Evolutionary conservation across 768 basidiomycete genomes (phyloP), one percentile per base, ranked within the genome.

Genomic region (Suillus decipiens): DNA sequence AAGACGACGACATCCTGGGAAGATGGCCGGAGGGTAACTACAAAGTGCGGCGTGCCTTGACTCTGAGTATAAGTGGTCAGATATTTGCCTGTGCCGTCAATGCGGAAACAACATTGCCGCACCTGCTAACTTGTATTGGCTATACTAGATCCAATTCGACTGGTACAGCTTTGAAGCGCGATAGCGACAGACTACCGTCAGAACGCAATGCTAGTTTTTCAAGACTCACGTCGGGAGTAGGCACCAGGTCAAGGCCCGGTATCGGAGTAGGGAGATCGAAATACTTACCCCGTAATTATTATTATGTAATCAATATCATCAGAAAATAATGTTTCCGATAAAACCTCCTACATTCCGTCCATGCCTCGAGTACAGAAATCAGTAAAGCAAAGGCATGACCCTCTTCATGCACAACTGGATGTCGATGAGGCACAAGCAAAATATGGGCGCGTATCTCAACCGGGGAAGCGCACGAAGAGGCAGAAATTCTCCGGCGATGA

Each of bases 391-490:
- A 81, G 93, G 71, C 96, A 94, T 78, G 95, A 95, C 70, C 95
- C 96, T 45, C 84, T 99, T 36, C 88, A 90, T 69, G 80, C 89
- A 33, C 92, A 97, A 76, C 83, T 99, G 61, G 82, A 86, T 60
- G 86, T 89, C 64, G 96, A 96, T 71, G 90, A 93, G 69, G 69
- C 83, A 0, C 72, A 89, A 19, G 86, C 83, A 68, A 93, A 89
- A 74, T 95, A 94, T 77, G 96, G 87, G 31, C 89, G 82, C 67
- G 78, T 90, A 6, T 88, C 91, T 47, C 79, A 87, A 69, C 92
- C 90, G 1, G 90, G 90, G 15, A 91, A 86, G 73, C 84, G 93
- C 55, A 83, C 80, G 79, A 91, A 90, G 70, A 78, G 84, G 31
- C 83, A 80, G 59, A 80, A 71, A 64, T 79, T 73, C 24, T 53